Percentiles rank a stretch among this genome's conserved stretches.
These are phyloP conservation scores for Penicillium diatomitis DNA, from an alignment of 495 filamentous ascomycete genomes.

Conservation along the genomic window DNA sequence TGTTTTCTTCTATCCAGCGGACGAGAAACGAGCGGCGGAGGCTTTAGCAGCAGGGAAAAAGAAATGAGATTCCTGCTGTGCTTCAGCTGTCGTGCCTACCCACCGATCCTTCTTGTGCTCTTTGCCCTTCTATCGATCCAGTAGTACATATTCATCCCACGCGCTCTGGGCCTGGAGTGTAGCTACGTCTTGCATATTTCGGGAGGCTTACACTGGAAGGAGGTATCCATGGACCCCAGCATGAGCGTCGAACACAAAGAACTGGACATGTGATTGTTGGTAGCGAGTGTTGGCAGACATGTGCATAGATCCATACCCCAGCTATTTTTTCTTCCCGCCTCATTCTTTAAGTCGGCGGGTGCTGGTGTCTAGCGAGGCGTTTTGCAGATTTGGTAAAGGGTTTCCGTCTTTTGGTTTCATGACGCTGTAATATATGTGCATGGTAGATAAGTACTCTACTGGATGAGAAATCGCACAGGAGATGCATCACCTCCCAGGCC, in stretches of 20 bases:
- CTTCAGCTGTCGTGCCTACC: not conserved
- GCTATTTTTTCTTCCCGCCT: not conserved
- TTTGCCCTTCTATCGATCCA: not conserved
- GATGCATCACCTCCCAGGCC: too few species aligned
- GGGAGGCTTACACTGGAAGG: too few species aligned
- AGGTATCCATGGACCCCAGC: too few species aligned
- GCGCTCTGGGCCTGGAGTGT: not conserved
- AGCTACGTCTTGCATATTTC: too few species aligned
- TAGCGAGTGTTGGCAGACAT: not conserved
- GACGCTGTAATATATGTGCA: too few species aligned
- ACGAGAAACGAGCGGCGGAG: conserved; percentile 23
- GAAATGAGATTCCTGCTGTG: conserved; percentile 9
- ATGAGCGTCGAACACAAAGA: too few species aligned
- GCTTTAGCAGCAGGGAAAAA: conserved; percentile 16
- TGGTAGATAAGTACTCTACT: too few species aligned
- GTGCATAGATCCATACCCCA: not conserved
- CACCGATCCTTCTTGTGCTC: not conserved
- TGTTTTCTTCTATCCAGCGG: conserved; percentile 12
- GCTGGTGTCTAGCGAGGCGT: conserved; percentile 23
- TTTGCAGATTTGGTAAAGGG: conserved; percentile 10
- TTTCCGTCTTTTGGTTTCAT: conserved; percentile 1
- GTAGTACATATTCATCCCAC: not conserved
- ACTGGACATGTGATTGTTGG: too few species aligned
- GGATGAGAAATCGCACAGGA: too few species aligned
- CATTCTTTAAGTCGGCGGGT: not conserved